Conservation (phyloP, 192 early-diverging fungal genomes). For the Gryganskiella cystojenkinii region DNA sequence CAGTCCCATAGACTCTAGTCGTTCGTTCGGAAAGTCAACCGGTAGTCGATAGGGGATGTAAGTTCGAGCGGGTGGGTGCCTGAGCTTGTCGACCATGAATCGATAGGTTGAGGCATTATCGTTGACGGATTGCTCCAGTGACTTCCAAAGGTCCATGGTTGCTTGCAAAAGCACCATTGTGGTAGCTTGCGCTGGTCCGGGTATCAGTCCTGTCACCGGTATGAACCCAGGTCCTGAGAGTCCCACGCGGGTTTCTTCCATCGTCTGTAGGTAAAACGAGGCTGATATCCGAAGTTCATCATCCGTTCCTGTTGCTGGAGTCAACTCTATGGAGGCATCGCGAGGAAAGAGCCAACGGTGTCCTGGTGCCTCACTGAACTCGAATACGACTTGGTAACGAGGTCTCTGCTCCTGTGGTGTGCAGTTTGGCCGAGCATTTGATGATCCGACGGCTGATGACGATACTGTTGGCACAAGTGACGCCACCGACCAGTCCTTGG, state of each 20-base stretch:
- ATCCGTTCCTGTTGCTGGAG: conserved; percentile 6
- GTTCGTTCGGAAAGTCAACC: conserved; percentile 26
- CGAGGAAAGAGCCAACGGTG: conserved; percentile 41
- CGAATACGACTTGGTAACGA: conserved; percentile 34
- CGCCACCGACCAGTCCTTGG: background rate
- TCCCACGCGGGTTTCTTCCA: conserved; percentile 7
- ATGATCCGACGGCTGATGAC: background rate
- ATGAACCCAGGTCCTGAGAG: background rate
- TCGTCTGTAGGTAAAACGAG: conserved; percentile 32
- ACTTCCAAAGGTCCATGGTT: conserved; percentile 29
- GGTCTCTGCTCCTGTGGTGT: conserved; percentile 14
- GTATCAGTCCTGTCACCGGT: background rate
- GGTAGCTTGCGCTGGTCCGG: conserved; percentile 26
- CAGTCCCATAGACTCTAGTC: conserved; percentile 19
- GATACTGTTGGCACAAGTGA: background rate
- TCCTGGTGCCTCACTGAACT: conserved; percentile 44
- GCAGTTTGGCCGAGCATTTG: background rate
- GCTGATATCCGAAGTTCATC: conserved; percentile 29
- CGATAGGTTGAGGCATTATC: conserved; percentile 33
- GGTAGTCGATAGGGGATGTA: conserved; percentile 44
- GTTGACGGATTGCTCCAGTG: conserved; percentile 24
- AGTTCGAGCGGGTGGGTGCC: conserved; percentile 22
- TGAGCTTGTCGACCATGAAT: conserved; percentile 47
- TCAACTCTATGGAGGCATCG: conserved; percentile 30
- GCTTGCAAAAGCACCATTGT: conserved; percentile 45